Evolutionary conservation across 1,284 basidiomycete species (phyloP).

Genomic region (Porodaedalea pini): DNA sequence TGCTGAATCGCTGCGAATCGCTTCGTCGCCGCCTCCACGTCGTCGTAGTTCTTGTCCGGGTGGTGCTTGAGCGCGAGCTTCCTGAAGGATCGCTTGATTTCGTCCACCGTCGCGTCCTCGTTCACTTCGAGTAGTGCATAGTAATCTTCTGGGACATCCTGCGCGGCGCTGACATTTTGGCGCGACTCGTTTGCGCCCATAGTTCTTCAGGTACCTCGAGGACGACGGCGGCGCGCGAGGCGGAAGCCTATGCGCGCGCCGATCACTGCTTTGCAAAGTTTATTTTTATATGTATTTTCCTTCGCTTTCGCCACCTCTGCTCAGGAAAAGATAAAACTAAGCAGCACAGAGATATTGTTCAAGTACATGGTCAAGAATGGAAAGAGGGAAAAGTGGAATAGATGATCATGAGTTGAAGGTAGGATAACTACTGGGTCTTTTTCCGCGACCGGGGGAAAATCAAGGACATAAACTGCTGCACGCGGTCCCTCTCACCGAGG

Average conservation of each 20-base stretch:
- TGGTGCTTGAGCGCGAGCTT: conserved; percentile 83
- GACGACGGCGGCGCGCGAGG: neutral
- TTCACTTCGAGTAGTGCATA: conserved; percentile 78
- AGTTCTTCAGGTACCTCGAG: neutral
- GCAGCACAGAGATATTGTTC: no score
- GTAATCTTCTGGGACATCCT: conserved; percentile 55
- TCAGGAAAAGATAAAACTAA: neutral
- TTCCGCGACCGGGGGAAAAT: neutral
- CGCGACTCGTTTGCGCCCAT: conserved; percentile 75
- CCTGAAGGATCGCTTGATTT: conserved; percentile 88
- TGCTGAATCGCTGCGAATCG: conserved; percentile 89
- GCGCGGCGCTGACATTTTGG: conserved; percentile 32
- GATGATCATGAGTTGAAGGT: neutral
- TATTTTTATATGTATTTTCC: neutral
- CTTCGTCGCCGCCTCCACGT: conserved; percentile 83
- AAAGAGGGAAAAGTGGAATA: no score
- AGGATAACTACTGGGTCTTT: neutral
- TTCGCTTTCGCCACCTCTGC: neutral
- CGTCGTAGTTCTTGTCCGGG: conserved; percentile 83
- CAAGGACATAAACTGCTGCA: conserved; percentile 4
- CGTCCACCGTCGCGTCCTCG: conserved; percentile 78
- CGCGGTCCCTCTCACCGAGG: conserved; percentile 2
- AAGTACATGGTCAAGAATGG: no score
- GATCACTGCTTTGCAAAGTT: neutral
- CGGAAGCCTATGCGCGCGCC: neutral